Conservation (phyloP, 2,329 filamentous ascomycete species). For the Alternaria sp. region DNA sequence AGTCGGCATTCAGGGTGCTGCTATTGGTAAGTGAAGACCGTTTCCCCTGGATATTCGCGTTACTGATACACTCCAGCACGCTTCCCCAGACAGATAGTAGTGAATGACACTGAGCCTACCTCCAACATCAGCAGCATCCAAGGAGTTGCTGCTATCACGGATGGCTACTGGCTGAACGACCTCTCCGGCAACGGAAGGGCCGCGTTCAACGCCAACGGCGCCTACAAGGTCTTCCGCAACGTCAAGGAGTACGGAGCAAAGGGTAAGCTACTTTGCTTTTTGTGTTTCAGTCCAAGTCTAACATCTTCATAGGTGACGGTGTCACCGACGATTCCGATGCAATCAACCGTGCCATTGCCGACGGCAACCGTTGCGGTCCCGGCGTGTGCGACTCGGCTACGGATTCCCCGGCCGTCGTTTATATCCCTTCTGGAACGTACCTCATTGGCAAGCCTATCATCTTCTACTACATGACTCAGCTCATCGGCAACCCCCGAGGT, state of each 20-base stretch:
- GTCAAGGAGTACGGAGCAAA: slow-evolving; percentile 54
- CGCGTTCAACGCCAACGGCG: slow-evolving; percentile 46
- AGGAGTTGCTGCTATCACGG: slow-evolving; percentile 7
- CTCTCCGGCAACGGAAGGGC: slow-evolving; percentile 52
- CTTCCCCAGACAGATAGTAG: neutral
- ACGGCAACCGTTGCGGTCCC: slow-evolving; percentile 52
- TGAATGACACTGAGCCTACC: neutral
- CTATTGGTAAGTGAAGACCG: slow-evolving; percentile 16
- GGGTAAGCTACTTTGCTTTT: slow-evolving; percentile 30
- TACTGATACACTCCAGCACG: slow-evolving; percentile 19
- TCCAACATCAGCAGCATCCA: slow-evolving; percentile 5
- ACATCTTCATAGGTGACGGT: slow-evolving; percentile 40
- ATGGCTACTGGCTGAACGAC: slow-evolving; percentile 52
- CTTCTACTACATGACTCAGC: slow-evolving; percentile 68
- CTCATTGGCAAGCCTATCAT: slow-evolving; percentile 57
- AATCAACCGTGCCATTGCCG: slow-evolving; percentile 58
- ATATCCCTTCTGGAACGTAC: slow-evolving; percentile 67
- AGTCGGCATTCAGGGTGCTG: slow-evolving; percentile 29
- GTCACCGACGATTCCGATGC: slow-evolving; percentile 59
- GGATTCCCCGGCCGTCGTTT: slow-evolving; percentile 62
- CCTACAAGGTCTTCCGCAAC: slow-evolving; percentile 53
- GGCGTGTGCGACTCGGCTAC: slow-evolving; percentile 55
- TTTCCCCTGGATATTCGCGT: neutral
- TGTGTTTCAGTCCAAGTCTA: slow-evolving; percentile 1
- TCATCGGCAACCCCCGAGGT: slow-evolving; percentile 65